Evolutionary conservation across 2,329 filamentous ascomycete genomes (phyloP).

Genomic region (Venturia carpophila): DNA sequence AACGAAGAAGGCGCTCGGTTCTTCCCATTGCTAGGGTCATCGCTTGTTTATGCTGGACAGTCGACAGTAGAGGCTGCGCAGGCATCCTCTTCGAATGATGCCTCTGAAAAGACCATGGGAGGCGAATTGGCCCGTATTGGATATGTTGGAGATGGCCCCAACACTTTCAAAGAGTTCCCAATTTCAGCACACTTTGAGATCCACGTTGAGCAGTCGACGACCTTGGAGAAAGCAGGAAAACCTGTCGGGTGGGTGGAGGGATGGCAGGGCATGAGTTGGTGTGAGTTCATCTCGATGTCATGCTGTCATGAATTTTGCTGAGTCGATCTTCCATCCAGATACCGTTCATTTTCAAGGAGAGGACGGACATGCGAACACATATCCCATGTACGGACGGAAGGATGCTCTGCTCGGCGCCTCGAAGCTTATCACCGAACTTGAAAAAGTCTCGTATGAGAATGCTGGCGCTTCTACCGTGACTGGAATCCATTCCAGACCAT

Average conservation of each 20-base stretch:
- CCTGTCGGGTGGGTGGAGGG: slow-evolving; percentile 23
- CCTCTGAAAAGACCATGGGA: slow-evolving; percentile 24
- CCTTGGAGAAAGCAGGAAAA: slow-evolving; percentile 22
- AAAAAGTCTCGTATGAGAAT: slow-evolving; percentile 17
- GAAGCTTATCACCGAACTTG: slow-evolving; percentile 24
- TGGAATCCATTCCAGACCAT: slow-evolving; percentile 21
- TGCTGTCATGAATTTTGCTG: not conserved
- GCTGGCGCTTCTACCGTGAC: slow-evolving; percentile 27
- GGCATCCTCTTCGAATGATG: slow-evolving; percentile 24
- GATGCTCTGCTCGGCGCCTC: slow-evolving; percentile 22
- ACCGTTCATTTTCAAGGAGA: slow-evolving; percentile 21
- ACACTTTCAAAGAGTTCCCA: slow-evolving; percentile 22
- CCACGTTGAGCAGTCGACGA: slow-evolving; percentile 23
- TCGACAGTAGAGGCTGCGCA: slow-evolving; percentile 18
- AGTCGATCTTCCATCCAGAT: slow-evolving; percentile 10
- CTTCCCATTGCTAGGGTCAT: slow-evolving; percentile 20
- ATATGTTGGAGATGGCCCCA: slow-evolving; percentile 27
- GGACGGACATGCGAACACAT: slow-evolving; percentile 21
- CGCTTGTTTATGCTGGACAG: slow-evolving; percentile 21
- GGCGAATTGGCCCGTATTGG: slow-evolving; percentile 27
- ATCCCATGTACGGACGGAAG: slow-evolving; percentile 21
- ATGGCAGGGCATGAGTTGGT: slow-evolving; percentile 26
- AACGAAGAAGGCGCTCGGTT: slow-evolving; percentile 19
- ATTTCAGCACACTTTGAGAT: slow-evolving; percentile 25
- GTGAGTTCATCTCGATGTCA: slow-evolving; percentile 17